Evolutionary conservation across 225 moss, liverwort and hornwort genomes (phyloP), one percentile per base, ranked within the genome.

Genomic region (Bryoerythrophyllum caledonicum): DNA sequence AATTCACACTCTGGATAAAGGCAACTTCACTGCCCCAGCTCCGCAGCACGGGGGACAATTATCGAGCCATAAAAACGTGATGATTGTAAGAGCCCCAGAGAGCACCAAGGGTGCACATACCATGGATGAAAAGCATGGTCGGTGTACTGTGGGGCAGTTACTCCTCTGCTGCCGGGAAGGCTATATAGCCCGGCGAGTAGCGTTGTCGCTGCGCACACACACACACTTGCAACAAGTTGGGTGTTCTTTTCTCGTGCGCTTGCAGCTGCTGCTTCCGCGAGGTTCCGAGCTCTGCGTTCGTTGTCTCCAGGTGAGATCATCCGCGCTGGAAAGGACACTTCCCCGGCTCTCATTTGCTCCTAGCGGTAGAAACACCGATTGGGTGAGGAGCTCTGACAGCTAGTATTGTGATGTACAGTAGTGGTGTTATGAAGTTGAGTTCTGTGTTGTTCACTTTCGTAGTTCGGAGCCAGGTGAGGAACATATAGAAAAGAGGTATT

Each of bases 241-340:
- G 19, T 46, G 26, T n/a, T 21, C 24, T 16, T 6, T n/a, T 44
- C 44, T 44, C 44, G 15, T 25, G 19, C 17, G 25, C 10, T 55
- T 46, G 10, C 67, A n/a, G 3, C 34, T 38, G 32, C 32, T 37
- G 70, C 68, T 34, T 68, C 32, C n/a, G 15, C 35, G 69, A 69
- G 37, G 5, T 8, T 27, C 48, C 17, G 46, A 60, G 21, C 7
- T 27, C 43, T 43, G 71, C 43, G n/a, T 59, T 59, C 59, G 43
- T 43, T 19, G 43, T n/a, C 71, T 71, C 43, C 34, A 61, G 72
- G 60, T 72, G 34, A 44, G 44, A 44, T 44, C 15, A 44, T 15
- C 20, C 61, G 10, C 20, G 25, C 54, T 23, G 69, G 69, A 54
- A 35, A 69, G 69, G 34, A 54, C 15, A 54, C 34, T 53, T 3